phyloP scores from a whole-genome alignment of 176 grass and related monocot genomes.

The Zizania latifolia region DNA sequence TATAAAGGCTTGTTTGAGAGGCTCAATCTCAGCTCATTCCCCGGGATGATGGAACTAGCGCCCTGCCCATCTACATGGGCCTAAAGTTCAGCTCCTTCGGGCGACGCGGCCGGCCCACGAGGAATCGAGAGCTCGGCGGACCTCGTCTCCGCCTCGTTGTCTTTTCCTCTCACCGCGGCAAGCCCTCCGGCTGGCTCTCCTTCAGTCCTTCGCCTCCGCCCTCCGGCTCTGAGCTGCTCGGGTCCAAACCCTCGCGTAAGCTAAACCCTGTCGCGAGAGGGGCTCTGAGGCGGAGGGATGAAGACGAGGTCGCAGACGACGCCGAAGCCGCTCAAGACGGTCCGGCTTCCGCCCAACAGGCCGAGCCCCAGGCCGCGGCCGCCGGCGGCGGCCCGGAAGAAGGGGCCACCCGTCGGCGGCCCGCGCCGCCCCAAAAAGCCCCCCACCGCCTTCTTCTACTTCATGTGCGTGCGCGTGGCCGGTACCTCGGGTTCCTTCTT shows the following conservation, averaged over 20 bases:
- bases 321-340: constrained; percentile 47
- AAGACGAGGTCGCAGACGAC: constrained; percentile 74
- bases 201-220: background rate
- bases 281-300: constrained; percentile 40
- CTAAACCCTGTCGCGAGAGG: background rate
- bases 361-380: constrained; percentile 27
- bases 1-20: no score
- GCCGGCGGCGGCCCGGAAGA: constrained; percentile 31
- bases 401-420: constrained; percentile 24
- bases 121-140: background rate
- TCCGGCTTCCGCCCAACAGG: constrained; percentile 6
- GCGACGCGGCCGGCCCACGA: background rate
- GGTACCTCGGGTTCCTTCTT: background rate
- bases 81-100: background rate
- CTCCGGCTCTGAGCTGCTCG: background rate
- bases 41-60: no score
- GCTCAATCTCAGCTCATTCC: no score
- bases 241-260: background rate
- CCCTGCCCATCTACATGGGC: background rate
- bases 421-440: constrained; percentile 65
- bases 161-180: background rate
- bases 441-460: constrained; percentile 93
- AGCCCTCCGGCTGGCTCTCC: background rate
- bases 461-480: constrained; percentile 40
- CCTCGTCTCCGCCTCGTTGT: background rate